Evolutionary conservation across 164 flowering plant species (phyloP).

Genomic region (Vitis rupestris): DNA sequence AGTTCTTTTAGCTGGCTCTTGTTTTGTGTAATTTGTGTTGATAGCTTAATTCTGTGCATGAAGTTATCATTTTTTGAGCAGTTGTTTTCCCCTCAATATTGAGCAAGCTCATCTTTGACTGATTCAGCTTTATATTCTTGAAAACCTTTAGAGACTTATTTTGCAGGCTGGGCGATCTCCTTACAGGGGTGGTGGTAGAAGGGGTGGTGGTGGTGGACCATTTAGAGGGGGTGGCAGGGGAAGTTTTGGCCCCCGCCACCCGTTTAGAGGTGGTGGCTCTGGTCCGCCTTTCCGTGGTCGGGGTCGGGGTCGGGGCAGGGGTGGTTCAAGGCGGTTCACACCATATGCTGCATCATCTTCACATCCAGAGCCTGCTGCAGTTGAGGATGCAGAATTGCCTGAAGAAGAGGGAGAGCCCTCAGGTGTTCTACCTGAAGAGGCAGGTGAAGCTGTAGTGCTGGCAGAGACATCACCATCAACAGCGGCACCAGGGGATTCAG

Average conservation of each 20-base stretch:
- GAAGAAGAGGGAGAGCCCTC: not conserved
- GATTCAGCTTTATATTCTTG: slow-evolving; percentile 1
- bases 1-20: no score
- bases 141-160: slow-evolving; percentile 9
- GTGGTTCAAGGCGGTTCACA: slow-evolving; percentile 6
- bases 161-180: slow-evolving; percentile 14
- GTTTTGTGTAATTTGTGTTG: no score
- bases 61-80: not conserved
- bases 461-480: slow-evolving; percentile 3
- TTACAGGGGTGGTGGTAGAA: slow-evolving; percentile 23
- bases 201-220: slow-evolving; percentile 20
- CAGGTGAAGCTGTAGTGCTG: slow-evolving; percentile 2
- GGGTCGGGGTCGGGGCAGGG: slow-evolving; percentile 16
- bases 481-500: not conserved
- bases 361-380: slow-evolving; percentile 10
- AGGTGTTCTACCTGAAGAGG: slow-evolving; percentile 5
- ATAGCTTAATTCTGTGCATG: no score
- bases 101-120: not conserved
- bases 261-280: not conserved
- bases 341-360: slow-evolving; percentile 16
- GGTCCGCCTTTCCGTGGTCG: slow-evolving; percentile 8
- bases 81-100: not conserved
- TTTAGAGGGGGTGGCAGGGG: slow-evolving; percentile 25
- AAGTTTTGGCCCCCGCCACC: slow-evolving; percentile 3
- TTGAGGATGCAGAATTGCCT: slow-evolving; percentile 6